phyloP scores from a whole-genome alignment of 2,329 filamentous ascomycete genomes.

The Cytospora leucostoma region DNA sequence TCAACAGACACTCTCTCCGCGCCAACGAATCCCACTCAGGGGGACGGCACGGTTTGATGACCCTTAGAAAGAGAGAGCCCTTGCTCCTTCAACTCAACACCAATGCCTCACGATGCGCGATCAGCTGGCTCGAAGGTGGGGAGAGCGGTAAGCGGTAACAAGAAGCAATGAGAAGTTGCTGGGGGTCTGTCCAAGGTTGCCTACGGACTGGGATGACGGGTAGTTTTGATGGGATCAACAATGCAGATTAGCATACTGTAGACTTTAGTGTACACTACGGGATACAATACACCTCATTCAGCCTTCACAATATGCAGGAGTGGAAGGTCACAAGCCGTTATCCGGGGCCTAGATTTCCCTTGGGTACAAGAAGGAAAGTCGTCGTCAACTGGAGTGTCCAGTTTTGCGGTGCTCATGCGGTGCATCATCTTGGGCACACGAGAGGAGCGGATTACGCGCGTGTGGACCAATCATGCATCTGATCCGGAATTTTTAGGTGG shows the following conservation, averaged over 20 bases:
- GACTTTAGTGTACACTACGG: background rate
- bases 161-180: conserved; percentile 5
- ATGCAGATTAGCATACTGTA: background rate
- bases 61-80: background rate
- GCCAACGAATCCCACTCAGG: background rate
- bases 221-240: conserved; percentile 8
- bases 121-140: conserved; percentile 11
- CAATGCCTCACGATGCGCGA: conserved; percentile 12
- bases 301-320: too few species aligned
- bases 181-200: background rate
- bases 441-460: background rate
- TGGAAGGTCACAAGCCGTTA: background rate
- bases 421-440: background rate
- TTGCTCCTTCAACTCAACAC: conserved; percentile 6
- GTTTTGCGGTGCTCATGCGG: background rate
- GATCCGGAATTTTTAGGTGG: background rate
- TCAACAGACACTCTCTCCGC: background rate
- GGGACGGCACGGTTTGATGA: background rate
- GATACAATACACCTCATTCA: too few species aligned
- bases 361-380: background rate
- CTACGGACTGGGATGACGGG: conserved; percentile 7
- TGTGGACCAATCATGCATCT: background rate
- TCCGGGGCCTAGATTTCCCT: background rate
- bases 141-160: conserved; percentile 1
- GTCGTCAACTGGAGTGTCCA: background rate